Evolutionary conservation across 2,329 filamentous ascomycete species (phyloP).

Genomic region (Talaromyces pinophilus): DNA sequence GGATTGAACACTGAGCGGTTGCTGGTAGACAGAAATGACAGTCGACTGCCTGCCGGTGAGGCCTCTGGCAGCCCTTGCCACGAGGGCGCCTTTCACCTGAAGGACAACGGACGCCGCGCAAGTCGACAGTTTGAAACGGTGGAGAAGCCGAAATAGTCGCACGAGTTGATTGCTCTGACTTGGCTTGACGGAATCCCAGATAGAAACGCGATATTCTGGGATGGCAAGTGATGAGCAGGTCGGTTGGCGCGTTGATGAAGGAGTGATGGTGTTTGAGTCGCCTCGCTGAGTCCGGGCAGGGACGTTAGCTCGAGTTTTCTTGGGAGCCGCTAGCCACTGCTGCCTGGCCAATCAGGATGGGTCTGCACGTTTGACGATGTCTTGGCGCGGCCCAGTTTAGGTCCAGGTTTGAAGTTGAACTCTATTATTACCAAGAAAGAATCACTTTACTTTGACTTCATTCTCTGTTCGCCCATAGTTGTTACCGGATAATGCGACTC

Average conservation of each 20-base stretch:
- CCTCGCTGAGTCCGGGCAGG: constrained; percentile 43
- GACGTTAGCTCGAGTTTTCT: constrained; percentile 43
- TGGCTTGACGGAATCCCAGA: constrained; percentile 44
- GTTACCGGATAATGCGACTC: not conserved
- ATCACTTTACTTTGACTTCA: not conserved
- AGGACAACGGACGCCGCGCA: constrained; percentile 40
- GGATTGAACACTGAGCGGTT: constrained; percentile 27
- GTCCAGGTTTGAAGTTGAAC: not conserved
- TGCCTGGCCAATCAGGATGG: constrained; percentile 17
- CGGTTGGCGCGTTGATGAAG: constrained; percentile 43
- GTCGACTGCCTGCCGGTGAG: constrained; percentile 44
- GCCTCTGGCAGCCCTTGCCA: constrained; percentile 52
- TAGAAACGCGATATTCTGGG: constrained; percentile 44
- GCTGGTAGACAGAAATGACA: constrained; percentile 31
- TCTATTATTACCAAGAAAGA: not conserved
- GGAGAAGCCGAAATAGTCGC: constrained; percentile 30
- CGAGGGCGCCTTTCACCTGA: constrained; percentile 48
- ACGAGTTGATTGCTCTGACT: constrained; percentile 32
- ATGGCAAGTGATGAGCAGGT: constrained; percentile 35
- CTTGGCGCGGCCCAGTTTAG: constrained; percentile 6
- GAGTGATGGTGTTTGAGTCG: constrained; percentile 43
- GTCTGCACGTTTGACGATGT: not conserved
- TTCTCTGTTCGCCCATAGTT: not conserved
- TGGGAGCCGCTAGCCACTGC: constrained; percentile 24
- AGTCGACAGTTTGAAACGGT: constrained; percentile 31